Evolutionary conservation across 176 grass and related monocot genomes (phyloP).

Genomic region (Bromus sterilis): DNA sequence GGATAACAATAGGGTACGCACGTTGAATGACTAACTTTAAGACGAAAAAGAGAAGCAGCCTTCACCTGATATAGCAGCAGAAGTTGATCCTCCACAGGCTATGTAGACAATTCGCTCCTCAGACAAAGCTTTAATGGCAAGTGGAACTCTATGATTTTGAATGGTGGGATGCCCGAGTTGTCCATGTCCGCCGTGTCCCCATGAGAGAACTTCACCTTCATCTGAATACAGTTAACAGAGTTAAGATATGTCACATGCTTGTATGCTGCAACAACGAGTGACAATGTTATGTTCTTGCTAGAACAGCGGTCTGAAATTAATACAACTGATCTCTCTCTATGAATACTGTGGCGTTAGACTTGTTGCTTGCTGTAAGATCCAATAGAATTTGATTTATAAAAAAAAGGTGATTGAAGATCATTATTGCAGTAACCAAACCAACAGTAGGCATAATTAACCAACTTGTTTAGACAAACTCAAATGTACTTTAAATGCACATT

Average conservation of each 20-base stretch:
- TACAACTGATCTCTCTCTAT: not conserved
- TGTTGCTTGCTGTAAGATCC: not conserved
- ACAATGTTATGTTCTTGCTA: not conserved
- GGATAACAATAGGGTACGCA: not conserved
- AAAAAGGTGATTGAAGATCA: not conserved
- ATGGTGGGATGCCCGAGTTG: constrained; percentile 74
- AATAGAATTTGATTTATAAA: not conserved
- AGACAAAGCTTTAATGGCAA: constrained; percentile 63
- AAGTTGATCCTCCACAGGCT: constrained; percentile 89
- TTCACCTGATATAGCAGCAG: constrained; percentile 89
- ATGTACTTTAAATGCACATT: not conserved
- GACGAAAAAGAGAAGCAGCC: not conserved
- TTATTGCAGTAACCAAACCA: not conserved
- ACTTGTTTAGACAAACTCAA: not conserved
- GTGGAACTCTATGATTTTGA: constrained; percentile 74
- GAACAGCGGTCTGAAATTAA: not conserved
- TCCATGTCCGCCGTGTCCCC: constrained; percentile 86
- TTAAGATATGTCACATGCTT: not conserved
- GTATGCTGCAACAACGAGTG: not conserved
- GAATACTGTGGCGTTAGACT: not conserved
- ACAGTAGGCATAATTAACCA: not conserved
- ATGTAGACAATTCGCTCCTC: constrained; percentile 61
- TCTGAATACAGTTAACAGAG: constrained; percentile 35
- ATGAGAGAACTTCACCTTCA: constrained; percentile 79
- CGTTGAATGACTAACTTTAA: not conserved